phyloP scores from a whole-genome alignment of 1,139 yeast species.

The Protomyces arabidopsidicola region DNA sequence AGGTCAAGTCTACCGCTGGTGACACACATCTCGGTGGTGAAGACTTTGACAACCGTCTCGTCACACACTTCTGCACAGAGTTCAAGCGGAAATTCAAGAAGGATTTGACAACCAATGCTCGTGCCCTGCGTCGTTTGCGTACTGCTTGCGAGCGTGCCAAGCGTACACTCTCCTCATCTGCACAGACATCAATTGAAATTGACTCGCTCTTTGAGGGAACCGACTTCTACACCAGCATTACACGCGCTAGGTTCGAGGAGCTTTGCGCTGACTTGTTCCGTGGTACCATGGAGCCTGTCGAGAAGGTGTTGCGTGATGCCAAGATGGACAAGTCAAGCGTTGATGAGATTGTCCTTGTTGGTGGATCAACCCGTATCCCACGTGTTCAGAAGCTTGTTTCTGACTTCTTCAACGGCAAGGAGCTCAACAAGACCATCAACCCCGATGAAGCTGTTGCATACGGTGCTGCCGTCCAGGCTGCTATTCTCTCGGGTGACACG shows the following conservation, averaged over 20 bases:
- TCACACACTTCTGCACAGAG: constrained; percentile 88
- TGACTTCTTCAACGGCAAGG: constrained; percentile 98
- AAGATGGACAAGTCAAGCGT: constrained; percentile 83
- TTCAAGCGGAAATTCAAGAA: constrained; percentile 95
- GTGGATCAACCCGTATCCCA: constrained; percentile 99
- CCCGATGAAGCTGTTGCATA: constrained; percentile 99
- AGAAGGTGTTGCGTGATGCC: constrained; percentile 94
- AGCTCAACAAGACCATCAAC: constrained; percentile 92
- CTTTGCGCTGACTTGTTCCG: constrained; percentile 93
- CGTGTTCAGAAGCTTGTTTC: constrained; percentile 95
- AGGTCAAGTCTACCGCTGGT: constrained; percentile 99
- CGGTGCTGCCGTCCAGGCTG: constrained; percentile 94
- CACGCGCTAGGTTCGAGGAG: constrained; percentile 99
- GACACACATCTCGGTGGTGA: constrained; percentile 99
- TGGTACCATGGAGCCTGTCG: constrained; percentile 95
- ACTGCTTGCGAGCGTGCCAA: constrained; percentile 99
- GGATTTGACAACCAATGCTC: constrained; percentile 85
- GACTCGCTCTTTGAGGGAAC: constrained; percentile 95
- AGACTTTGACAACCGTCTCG: constrained; percentile 95
- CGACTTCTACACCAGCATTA: constrained; percentile 92
- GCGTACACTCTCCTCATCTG: constrained; percentile 96
- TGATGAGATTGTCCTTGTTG: constrained; percentile 95
- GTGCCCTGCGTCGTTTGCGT: constrained; percentile 97
- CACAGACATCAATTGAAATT: constrained; percentile 94
- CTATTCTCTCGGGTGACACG: constrained; percentile 85